These are phyloP conservation scores for Tephrocybe sp. DNA, from an alignment of 768 basidiomycete species.

Conservation along the genomic window DNA sequence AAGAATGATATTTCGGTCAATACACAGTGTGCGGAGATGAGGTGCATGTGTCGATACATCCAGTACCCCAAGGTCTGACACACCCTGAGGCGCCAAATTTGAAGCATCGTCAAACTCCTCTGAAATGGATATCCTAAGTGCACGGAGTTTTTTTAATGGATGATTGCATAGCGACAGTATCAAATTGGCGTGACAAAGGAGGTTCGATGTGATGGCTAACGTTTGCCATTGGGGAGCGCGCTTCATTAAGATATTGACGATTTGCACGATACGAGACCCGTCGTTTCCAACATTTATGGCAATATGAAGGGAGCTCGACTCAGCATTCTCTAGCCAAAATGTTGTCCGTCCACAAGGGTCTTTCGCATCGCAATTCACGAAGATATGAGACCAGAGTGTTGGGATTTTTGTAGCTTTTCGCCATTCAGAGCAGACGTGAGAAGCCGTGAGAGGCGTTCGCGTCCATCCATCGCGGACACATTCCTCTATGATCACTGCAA, in stretches of 20 bases:
- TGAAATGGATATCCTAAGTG: slow-evolving; percentile 28
- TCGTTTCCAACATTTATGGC: slow-evolving; percentile 37
- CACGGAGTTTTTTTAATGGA: slow-evolving; percentile 33
- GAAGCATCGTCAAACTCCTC: slow-evolving; percentile 25
- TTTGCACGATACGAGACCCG: slow-evolving; percentile 25
- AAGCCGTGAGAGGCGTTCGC: slow-evolving; percentile 50
- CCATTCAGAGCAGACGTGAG: slow-evolving; percentile 61
- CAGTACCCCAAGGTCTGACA: slow-evolving; percentile 25
- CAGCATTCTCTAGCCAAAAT: slow-evolving; percentile 51
- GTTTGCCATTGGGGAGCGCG: slow-evolving; percentile 42
- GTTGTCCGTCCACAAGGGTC: slow-evolving; percentile 40
- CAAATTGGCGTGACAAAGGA: slow-evolving; percentile 35
- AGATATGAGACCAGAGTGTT: slow-evolving; percentile 57
- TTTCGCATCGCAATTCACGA: slow-evolving; percentile 44
- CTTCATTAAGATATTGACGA: slow-evolving; percentile 39
- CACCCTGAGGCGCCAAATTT: slow-evolving; percentile 16
- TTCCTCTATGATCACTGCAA: slow-evolving; percentile 51
- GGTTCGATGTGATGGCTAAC: slow-evolving; percentile 37
- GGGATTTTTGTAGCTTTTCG: slow-evolving; percentile 48
- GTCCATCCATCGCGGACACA: slow-evolving; percentile 52
- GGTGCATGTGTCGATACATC: slow-evolving; percentile 32
- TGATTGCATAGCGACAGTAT: slow-evolving; percentile 36
- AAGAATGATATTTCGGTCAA: slow-evolving; percentile 35
- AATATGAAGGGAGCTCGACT: slow-evolving; percentile 40
- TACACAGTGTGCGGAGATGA: slow-evolving; percentile 29